A percentile compares a stretch with the other conserved stretches of the same genome.
These are phyloP conservation scores for Glycine soja DNA, from an alignment of 306 rosid species.

Conservation along the genomic window DNA sequence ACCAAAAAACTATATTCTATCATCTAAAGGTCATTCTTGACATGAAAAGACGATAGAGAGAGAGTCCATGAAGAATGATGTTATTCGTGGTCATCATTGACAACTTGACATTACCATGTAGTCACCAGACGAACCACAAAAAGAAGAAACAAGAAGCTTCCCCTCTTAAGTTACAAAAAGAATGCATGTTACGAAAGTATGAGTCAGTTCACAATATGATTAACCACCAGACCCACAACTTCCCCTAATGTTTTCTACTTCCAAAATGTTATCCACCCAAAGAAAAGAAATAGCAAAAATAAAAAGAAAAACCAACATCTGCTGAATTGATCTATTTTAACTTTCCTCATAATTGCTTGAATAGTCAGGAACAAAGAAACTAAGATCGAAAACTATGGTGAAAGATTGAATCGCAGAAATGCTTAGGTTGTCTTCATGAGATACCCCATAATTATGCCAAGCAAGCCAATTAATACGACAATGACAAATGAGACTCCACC, in stretches of 20 bases:
- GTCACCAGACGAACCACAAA: conserved; percentile 56
- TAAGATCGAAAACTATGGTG: conserved; percentile 43
- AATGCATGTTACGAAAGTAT: conserved; percentile 65
- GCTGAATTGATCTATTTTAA: conserved; percentile 55
- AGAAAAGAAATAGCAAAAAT: conserved; percentile 20
- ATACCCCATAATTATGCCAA: conserved; percentile 81
- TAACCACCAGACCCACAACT: conserved; percentile 55
- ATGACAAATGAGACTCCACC: conserved; percentile 73
- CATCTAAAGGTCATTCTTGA: conserved; percentile 1
- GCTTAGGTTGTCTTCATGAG: conserved; percentile 70
- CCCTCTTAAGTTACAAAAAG: conserved; percentile 67
- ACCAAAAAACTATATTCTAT: conserved; percentile 3
- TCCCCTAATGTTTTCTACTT: conserved; percentile 56
- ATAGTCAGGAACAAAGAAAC: conserved; percentile 51
- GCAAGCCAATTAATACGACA: conserved; percentile 67
- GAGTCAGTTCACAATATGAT: conserved; percentile 57
- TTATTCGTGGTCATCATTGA: conserved; percentile 48
- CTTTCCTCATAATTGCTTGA: conserved; percentile 58
- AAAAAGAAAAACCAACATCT: conserved; percentile 49
- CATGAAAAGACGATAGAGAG: not conserved
- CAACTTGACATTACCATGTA: conserved; percentile 48
- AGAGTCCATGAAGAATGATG: conserved; percentile 45
- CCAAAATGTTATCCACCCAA: conserved; percentile 59
- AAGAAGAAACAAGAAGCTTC: conserved; percentile 42
- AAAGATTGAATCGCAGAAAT: conserved; percentile 31